Evolutionary conservation across 139 green algal species (phyloP).

Genomic region (Picochlorum sp.): DNA sequence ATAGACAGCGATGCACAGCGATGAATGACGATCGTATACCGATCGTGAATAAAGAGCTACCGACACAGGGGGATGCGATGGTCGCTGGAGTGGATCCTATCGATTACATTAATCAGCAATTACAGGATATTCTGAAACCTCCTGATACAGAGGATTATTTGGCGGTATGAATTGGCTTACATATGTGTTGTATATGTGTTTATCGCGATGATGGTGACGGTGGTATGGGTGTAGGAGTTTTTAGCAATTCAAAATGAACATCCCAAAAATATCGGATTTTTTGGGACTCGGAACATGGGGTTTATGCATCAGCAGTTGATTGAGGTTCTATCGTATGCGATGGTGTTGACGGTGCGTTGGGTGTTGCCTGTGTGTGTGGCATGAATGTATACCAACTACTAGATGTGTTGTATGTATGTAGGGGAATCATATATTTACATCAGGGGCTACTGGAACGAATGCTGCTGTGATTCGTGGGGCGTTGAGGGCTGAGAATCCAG

Average conservation of each 20-base stretch:
- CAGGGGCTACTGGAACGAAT: conserved; percentile 92
- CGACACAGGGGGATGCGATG: conserved; percentile 25
- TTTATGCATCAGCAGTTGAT: conserved; percentile 97
- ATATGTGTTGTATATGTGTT: neutral
- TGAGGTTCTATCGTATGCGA: conserved; percentile 94
- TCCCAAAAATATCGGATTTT: conserved; percentile 91
- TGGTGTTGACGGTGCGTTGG: conserved; percentile 82
- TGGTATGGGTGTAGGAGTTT: conserved; percentile 73
- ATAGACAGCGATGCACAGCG: neutral
- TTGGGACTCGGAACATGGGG: conserved; percentile 98
- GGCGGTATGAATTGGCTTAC: conserved; percentile 20
- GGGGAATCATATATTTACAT: conserved; percentile 97
- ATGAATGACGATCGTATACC: conserved; percentile 1
- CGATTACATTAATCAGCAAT: conserved; percentile 20
- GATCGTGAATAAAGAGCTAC: conserved; percentile 10
- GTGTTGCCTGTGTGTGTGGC: neutral
- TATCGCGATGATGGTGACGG: neutral
- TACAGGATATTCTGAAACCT: conserved; percentile 40
- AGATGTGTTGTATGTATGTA: conserved; percentile 17
- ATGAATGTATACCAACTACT: too few relatives aligned
- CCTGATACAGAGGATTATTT: conserved; percentile 53
- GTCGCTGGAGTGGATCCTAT: conserved; percentile 19
- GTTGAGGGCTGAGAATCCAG: conserved; percentile 80
- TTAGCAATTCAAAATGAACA: conserved; percentile 90
- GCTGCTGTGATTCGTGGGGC: conserved; percentile 94